Evolutionary conservation across 2,329 filamentous ascomycete species (phyloP), one percentile per base, ranked within the genome.

Genomic region (Pestalotiopsis sp.): DNA sequence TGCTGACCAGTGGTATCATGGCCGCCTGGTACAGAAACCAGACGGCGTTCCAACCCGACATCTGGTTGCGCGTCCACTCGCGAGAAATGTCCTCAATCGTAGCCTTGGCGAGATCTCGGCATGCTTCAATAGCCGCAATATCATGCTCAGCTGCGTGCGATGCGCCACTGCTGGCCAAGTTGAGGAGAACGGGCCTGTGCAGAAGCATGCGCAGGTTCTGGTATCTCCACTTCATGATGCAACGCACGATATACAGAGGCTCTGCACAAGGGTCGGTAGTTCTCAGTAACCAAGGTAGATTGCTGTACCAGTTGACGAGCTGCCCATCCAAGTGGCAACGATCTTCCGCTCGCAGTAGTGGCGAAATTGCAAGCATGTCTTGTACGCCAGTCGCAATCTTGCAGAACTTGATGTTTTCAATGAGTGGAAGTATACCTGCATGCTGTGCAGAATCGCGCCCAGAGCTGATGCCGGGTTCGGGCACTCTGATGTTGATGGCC

Each of bases 11-110:
- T 0, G 92, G 92, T 9, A 95, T 90, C 90, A 95, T 93, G 71
- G 89, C 89, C 0, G 92, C 92, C 78, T 95, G 92, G 80, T 93
- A 95, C 69, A 93, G 86, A 79, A 94, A 91, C 92, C 92, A 94
- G 2, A 93, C 92, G 0, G 91, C 92, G 77, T 93, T 93, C 92
- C 92, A 95, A 9, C 92, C 92, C 0, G 89, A 89, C 81, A 95
- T 92, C 75, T 94, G 89, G 76, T 93, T 92, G 60, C 89, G 87
- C 60, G 88, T 87, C 82, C 91, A 93, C 71, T 92, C 91, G 25
- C 85, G 83, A 12, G 89, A 86, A 70, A 95, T 93, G 69, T 94
- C 91, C 69, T 90, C 87, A 71, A 95, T 93, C 0, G 91, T 91
- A 71, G 90, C 86, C 70, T 88, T 89, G 9, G 92, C 92, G 1